These are phyloP conservation scores for Pythium diclinum DNA, from an alignment of 352 stramenopile genomes.

Conservation along the genomic window DNA sequence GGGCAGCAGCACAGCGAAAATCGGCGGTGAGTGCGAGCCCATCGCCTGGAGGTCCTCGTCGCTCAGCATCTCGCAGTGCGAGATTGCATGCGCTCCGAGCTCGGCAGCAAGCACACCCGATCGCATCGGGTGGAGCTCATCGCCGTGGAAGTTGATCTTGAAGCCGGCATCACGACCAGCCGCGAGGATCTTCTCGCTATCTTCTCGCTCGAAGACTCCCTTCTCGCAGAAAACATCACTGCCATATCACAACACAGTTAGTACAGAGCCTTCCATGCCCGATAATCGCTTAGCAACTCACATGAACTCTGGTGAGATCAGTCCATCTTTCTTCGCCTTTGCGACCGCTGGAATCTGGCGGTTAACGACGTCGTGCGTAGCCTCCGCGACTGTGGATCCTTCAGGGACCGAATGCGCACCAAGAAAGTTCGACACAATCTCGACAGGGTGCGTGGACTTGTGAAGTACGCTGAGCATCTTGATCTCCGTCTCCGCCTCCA, in stretches of 20 bases:
- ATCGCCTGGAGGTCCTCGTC: constrained; percentile 65
- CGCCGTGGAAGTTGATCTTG: constrained; percentile 83
- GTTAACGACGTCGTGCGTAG: constrained; percentile 66
- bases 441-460: constrained; percentile 49
- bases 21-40: constrained; percentile 46
- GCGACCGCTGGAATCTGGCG: constrained; percentile 72
- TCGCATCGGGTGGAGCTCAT: constrained; percentile 74
- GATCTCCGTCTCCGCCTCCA: constrained; percentile 78
- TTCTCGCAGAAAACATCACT: constrained; percentile 86
- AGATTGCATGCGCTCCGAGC: constrained; percentile 63
- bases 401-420: constrained; percentile 77
- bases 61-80: constrained; percentile 76
- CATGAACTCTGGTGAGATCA: constrained; percentile 81
- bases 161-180: constrained; percentile 61
- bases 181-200: constrained; percentile 70
- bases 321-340: constrained; percentile 61
- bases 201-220: constrained; percentile 76
- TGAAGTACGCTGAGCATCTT: constrained; percentile 87
- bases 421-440: constrained; percentile 79
- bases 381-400: constrained; percentile 54
- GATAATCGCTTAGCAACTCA: constrained; percentile 19
- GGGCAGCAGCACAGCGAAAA: constrained; percentile 75
- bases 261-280: not conserved
- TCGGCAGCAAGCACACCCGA: constrained; percentile 59
- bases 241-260: not conserved